These are phyloP conservation scores for Cichorium intybus DNA, from an alignment of 140 eudicot genomes.

Conservation along the genomic window DNA sequence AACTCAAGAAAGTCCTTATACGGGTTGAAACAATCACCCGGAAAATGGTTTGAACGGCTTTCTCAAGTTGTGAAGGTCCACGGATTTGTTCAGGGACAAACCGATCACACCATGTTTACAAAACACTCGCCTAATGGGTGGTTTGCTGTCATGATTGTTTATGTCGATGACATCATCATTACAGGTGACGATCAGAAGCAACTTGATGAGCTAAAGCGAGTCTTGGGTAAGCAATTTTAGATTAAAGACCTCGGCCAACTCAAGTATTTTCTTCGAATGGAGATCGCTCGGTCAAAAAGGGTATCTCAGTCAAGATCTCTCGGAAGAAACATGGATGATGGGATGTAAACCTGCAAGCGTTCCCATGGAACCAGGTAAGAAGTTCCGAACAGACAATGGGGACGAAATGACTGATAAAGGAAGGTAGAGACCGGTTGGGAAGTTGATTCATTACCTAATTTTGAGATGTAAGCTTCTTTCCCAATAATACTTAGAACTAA, in stretches of 20 bases:
- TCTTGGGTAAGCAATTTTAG: background rate
- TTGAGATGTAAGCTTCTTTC: background rate
- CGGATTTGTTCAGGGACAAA: background rate
- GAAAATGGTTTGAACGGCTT: background rate
- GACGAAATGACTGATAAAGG: background rate
- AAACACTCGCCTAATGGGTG: background rate
- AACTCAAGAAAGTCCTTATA: background rate
- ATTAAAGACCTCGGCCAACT: background rate
- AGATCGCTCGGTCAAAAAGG: too few species aligned
- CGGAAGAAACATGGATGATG: background rate
- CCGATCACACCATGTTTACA: background rate
- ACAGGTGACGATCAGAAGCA: too few species aligned
- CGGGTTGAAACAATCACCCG: background rate
- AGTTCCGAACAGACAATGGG: background rate
- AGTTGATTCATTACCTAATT: background rate
- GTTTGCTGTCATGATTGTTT: too few species aligned
- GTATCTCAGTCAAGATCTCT: too few species aligned
- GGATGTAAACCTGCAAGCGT: background rate
- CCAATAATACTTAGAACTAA: background rate
- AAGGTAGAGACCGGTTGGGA: background rate
- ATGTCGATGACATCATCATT: too few species aligned
- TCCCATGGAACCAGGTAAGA: background rate
- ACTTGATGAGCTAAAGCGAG: background rate
- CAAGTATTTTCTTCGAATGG: too few species aligned
- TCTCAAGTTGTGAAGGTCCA: background rate